phyloP scores from a whole-genome alignment of 805 yeast species.

The Blastobotrys peoriensis region DNA sequence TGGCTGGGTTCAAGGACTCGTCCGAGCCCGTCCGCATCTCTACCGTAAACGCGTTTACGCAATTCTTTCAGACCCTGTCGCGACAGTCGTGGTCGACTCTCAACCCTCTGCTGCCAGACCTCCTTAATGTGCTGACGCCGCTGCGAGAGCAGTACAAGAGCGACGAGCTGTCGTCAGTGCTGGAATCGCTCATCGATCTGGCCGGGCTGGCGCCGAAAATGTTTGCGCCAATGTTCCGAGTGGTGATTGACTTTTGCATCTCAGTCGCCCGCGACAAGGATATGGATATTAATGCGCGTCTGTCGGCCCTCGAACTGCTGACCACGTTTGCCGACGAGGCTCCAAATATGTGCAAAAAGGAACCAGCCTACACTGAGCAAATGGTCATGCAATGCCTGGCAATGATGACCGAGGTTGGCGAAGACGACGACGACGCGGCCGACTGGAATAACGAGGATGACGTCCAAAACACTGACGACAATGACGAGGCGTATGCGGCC shows the following conservation, averaged over 20 bases:
- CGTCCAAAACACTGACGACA: constrained; percentile 70
- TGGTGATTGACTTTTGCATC: constrained; percentile 81
- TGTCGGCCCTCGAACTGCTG: constrained; percentile 81
- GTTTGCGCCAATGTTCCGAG: constrained; percentile 85
- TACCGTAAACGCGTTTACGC: constrained; percentile 87
- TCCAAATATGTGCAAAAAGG: constrained; percentile 89
- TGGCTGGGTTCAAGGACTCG: constrained; percentile 71
- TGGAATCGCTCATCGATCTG: constrained; percentile 82
- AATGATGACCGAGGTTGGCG: constrained; percentile 89
- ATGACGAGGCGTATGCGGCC: constrained; percentile 79
- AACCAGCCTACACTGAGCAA: constrained; percentile 61
- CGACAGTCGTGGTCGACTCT: constrained; percentile 71
- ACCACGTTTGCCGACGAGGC: constrained; percentile 90
- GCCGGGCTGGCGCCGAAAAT: constrained; percentile 92
- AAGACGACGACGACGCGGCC: constrained; percentile 75
- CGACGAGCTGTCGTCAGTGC: constrained; percentile 74
- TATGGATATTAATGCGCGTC: constrained; percentile 70
- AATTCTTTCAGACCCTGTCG: constrained; percentile 78
- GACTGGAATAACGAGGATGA: constrained; percentile 85
- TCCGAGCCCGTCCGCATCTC: constrained; percentile 83
- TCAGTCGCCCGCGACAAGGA: constrained; percentile 76
- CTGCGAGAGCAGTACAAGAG: constrained; percentile 75
- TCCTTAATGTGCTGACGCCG: constrained; percentile 82
- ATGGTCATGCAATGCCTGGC: constrained; percentile 69
- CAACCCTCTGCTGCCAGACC: constrained; percentile 72